Evolutionary conservation across 108 stramenopile species (phyloP), one percentile per base, ranked within the genome.

Genomic region (Pseudonitzschia multistriata): DNA sequence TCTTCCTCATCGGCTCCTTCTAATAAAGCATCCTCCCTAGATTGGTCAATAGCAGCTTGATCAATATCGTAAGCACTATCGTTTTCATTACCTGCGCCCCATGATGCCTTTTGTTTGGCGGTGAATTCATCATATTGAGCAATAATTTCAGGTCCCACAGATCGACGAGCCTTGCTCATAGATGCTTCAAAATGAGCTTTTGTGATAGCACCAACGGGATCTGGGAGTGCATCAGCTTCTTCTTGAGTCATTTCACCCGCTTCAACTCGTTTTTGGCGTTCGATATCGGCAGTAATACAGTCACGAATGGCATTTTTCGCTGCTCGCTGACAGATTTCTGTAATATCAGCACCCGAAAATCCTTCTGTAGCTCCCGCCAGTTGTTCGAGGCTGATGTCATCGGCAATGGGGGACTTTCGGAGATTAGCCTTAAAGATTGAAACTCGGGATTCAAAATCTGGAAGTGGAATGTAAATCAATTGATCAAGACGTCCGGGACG

Each of bases 401-500:
- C 87, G 42, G 80, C 89, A 4, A 97, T 74, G 21, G 96, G 96
- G 65, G 88, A 88, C 81, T 98, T 98, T 56, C 99, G 89, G 40
- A 98, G 80, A 54, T 93, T 91, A 7, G 99, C 99, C 74, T 94
- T 91, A 90, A 99, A 98, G 76, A 99, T 97, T 45, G 90, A 82
- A 50, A 90, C 67, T 25, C 98, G 87, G 53, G 95, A 94, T 30
- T 89, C 91, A 13, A 61, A 59, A 64, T 99, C 98, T 30, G 97
- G 98, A 30, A 99, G 84, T 1, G 98, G 98, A 66, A 99, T 97
- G 85, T 98, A 97, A 78, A 99, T 98, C 7, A 99, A 91, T 79
- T 99, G 99, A 85, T 99, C 98, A 49, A 99, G 79, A 62, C 98
- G 98, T 15, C 99, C 99, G 30, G 99, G 98, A 68, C 99, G 96